phyloP scores from a whole-genome alignment of 2,329 filamentous ascomycete genomes.

The Fusarium liriodendri region DNA sequence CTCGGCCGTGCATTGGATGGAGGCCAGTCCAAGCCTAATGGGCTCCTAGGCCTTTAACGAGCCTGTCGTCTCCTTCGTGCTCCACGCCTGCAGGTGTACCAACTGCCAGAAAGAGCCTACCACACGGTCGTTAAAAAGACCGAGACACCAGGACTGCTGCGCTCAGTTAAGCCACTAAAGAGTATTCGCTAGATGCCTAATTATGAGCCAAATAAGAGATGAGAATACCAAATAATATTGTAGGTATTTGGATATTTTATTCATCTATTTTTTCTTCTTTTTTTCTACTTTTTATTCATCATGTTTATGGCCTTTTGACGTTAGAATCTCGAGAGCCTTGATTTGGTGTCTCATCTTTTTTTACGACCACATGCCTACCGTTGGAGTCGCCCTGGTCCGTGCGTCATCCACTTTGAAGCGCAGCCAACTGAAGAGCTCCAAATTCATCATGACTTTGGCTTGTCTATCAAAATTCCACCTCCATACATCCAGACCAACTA shows the following conservation, averaged over 20 bases:
- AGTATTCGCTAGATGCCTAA: too few relatives aligned
- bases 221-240: not conserved
- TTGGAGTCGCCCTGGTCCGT: slow-evolving; percentile 31
- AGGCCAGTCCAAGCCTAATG: not conserved
- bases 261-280: too few relatives aligned
- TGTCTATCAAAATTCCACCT: slow-evolving; percentile 3
- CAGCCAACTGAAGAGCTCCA: slow-evolving; percentile 36
- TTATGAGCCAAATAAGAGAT: too few relatives aligned
- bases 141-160: too few relatives aligned
- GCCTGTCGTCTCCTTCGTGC: slow-evolving; percentile 33
- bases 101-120: slow-evolving; percentile 28
- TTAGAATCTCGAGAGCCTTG: too few relatives aligned
- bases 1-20: slow-evolving; percentile 7
- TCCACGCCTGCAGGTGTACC: slow-evolving; percentile 6
- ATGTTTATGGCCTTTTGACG: too few relatives aligned
- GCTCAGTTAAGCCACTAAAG: too few relatives aligned
- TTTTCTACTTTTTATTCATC: too few relatives aligned
- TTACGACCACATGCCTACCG: not conserved
- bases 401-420: slow-evolving; percentile 27
- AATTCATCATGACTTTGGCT: slow-evolving; percentile 44
- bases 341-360: too few relatives aligned
- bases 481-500: not conserved
- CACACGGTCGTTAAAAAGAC: too few relatives aligned
- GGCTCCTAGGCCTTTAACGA: slow-evolving; percentile 20
- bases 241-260: not conserved